Evolutionary conservation across 345 rosid genomes (phyloP).

Genomic region (Citrus medica): DNA sequence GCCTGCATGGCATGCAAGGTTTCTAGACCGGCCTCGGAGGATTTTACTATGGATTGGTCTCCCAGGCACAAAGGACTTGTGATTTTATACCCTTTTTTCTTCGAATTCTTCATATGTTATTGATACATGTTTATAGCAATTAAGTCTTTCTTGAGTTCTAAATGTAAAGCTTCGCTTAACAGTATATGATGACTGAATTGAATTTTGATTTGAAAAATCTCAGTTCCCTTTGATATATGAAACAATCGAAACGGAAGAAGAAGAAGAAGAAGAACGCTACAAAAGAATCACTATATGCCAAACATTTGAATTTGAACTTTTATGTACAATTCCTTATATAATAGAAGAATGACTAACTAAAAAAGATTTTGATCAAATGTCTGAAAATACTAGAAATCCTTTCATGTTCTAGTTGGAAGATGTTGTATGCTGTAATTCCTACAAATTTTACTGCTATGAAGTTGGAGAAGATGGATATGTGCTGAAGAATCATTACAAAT

Average conservation of each 20-base stretch:
- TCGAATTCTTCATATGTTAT: not conserved
- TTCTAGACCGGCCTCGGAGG: conserved; percentile 73
- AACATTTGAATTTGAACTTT: not conserved
- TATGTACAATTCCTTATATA: not conserved
- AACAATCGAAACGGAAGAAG: not conserved
- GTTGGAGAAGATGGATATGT: not conserved
- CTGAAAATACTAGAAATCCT: not conserved
- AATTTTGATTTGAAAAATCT: not conserved
- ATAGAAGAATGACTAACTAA: not conserved
- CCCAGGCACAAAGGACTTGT: conserved; percentile 20
- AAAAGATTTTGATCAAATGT: not conserved
- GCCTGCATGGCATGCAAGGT: conserved; percentile 96
- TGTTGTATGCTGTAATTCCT: not conserved
- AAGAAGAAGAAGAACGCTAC: not conserved
- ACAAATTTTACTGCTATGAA: not conserved
- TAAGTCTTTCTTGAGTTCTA: not conserved
- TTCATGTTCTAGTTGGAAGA: not conserved
- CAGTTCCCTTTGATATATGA: not conserved
- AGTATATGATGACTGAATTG: not conserved
- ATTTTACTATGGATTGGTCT: conserved; percentile 72
- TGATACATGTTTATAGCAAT: not conserved
- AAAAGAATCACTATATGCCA: not conserved
- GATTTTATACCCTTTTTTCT: conserved; percentile 2
- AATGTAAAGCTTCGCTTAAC: conserved; percentile 10
- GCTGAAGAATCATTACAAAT: not conserved